Evolutionary conservation across 495 filamentous ascomycete genomes (phyloP).

Genomic region (Friedmanniomyces endolithicus): DNA sequence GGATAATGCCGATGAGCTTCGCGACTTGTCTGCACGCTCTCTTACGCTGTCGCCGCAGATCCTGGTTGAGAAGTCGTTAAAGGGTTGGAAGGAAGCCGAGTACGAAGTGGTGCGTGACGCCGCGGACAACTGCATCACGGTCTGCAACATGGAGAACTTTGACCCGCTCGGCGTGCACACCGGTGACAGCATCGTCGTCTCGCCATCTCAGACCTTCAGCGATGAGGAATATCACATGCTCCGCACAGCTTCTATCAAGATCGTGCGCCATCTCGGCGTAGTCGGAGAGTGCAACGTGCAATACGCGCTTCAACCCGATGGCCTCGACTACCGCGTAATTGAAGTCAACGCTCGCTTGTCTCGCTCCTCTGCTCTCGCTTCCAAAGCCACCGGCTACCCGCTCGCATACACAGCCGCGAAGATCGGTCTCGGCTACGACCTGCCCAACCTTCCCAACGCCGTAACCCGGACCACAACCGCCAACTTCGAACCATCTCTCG

Average conservation of each 20-base stretch:
- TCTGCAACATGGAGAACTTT: slow-evolving; percentile 99
- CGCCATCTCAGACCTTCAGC: slow-evolving; percentile 88
- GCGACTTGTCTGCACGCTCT: slow-evolving; percentile 82
- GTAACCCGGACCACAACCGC: slow-evolving; percentile 97
- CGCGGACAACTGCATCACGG: slow-evolving; percentile 96
- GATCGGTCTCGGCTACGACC: slow-evolving; percentile 86
- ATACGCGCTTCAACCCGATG: slow-evolving; percentile 94
- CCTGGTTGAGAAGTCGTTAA: slow-evolving; percentile 96
- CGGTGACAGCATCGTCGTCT: slow-evolving; percentile 96
- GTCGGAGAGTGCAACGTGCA: slow-evolving; percentile 99
- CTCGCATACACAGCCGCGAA: slow-evolving; percentile 91
- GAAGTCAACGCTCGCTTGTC: slow-evolving; percentile 97
- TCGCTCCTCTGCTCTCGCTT: slow-evolving; percentile 84
- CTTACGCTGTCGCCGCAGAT: slow-evolving; percentile 94
- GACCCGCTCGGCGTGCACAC: slow-evolving; percentile 97
- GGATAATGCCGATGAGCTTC: slow-evolving; percentile 80
- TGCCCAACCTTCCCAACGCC: slow-evolving; percentile 90
- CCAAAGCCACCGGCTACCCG: slow-evolving; percentile 94
- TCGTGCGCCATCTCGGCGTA: slow-evolving; percentile 91
- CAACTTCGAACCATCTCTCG: slow-evolving; percentile 94
- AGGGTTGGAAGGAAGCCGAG: slow-evolving; percentile 98
- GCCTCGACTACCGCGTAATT: slow-evolving; percentile 95
- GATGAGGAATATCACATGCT: slow-evolving; percentile 99
- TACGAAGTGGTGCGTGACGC: slow-evolving; percentile 97
- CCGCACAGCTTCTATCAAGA: slow-evolving; percentile 94